A percentile compares a stretch with the other conserved stretches of the same genome.
Evolutionary conservation across 2,329 filamentous ascomycete species (phyloP).

Genomic region (Apiospora koreana): DNA sequence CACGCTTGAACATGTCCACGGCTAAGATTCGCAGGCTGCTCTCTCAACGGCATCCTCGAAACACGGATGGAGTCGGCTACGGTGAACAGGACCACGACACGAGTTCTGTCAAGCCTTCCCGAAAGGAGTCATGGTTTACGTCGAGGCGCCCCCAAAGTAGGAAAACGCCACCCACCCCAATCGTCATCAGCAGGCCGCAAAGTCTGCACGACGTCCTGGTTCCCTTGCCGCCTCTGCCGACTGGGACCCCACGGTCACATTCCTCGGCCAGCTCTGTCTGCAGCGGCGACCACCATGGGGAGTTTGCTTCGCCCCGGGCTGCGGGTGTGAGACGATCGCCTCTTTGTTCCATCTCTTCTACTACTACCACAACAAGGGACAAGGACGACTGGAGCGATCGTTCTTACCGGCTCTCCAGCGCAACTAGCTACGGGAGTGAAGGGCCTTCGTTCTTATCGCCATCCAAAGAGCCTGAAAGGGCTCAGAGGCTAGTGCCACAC

Average conservation of each 20-base stretch:
- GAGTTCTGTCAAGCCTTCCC: slow-evolving; percentile 14
- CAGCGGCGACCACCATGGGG: slow-evolving; percentile 40
- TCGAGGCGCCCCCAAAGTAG: slow-evolving; percentile 32
- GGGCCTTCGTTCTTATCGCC: slow-evolving; percentile 25
- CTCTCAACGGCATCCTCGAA: slow-evolving; percentile 31
- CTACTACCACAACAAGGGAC: slow-evolving; percentile 14
- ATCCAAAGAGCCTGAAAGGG: slow-evolving; percentile 23
- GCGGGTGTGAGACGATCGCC: slow-evolving; percentile 32
- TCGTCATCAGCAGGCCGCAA: slow-evolving; percentile 40
- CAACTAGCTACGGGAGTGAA: slow-evolving; percentile 23
- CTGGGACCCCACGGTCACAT: slow-evolving; percentile 32
- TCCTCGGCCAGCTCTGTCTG: slow-evolving; percentile 49
- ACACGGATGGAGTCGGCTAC: slow-evolving; percentile 26
- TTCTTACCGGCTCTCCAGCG: slow-evolving; percentile 25
- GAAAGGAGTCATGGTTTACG: slow-evolving; percentile 24
- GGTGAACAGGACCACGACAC: slow-evolving; percentile 16
- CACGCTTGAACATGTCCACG: slow-evolving; percentile 38
- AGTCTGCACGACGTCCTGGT: slow-evolving; percentile 40
- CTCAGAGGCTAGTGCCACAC: slow-evolving; percentile 12
- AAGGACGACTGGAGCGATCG: slow-evolving; percentile 28
- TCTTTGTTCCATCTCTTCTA: slow-evolving; percentile 34
- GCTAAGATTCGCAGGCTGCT: slow-evolving; percentile 46
- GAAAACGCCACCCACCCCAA: slow-evolving; percentile 35
- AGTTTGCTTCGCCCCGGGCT: slow-evolving; percentile 27
- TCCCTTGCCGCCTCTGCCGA: slow-evolving; percentile 40